A percentile compares a stretch with the other conserved stretches of the same genome.
Evolutionary conservation across 2,329 filamentous ascomycete species (phyloP).

Genomic region (Aspergillus ochraceus): DNA sequence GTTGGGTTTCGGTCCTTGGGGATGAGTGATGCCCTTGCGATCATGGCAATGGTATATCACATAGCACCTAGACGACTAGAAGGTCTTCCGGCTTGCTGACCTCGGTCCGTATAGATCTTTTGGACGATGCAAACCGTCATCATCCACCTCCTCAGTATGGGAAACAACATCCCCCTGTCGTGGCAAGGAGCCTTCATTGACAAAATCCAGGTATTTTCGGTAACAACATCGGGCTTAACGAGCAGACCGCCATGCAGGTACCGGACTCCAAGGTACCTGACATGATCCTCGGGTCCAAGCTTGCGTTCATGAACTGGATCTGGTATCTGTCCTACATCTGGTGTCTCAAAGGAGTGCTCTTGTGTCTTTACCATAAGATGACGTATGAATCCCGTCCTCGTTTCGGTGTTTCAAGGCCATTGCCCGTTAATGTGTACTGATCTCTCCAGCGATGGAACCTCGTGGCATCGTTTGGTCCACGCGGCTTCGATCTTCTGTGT

Average conservation of each 20-base stretch:
- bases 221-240: constrained; percentile 30
- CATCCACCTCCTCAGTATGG: background rate
- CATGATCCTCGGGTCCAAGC: constrained; percentile 29
- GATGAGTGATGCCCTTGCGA: background rate
- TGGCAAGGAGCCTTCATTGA: background rate
- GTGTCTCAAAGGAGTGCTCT: constrained; percentile 33
- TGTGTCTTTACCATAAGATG: constrained; percentile 32
- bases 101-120: background rate
- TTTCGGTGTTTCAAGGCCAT: background rate
- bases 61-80: too few species aligned
- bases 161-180: background rate
- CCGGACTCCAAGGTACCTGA: constrained; percentile 23
- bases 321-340: constrained; percentile 36
- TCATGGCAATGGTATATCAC: background rate
- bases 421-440: background rate
- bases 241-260: constrained; percentile 25
- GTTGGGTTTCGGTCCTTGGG: background rate
- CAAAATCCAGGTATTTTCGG: constrained; percentile 22
- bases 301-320: constrained; percentile 35
- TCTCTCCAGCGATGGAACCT: background rate
- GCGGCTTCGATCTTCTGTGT: constrained; percentile 23
- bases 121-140: background rate
- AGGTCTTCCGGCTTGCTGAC: background rate
- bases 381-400: constrained; percentile 22
- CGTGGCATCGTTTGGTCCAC: background rate